Conservation (phyloP, 2,329 filamentous ascomycete species). For the Pyrenophora teres region DNA sequence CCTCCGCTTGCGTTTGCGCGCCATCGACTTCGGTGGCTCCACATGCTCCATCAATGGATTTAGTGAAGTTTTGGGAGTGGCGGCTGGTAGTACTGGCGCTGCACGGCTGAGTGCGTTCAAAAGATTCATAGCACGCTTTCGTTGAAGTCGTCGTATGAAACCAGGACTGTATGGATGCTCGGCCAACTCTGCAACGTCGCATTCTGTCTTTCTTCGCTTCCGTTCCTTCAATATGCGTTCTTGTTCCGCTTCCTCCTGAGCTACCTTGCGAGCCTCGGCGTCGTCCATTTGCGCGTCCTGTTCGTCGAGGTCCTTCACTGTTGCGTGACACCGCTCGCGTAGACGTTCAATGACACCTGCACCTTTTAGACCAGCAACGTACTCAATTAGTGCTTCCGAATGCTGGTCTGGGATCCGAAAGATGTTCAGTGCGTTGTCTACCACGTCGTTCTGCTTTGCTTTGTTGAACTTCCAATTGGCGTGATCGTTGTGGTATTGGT, state of each 20-base stretch:
- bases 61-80: constrained; percentile 16
- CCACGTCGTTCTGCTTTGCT: constrained; percentile 80
- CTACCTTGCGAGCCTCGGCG: constrained; percentile 39
- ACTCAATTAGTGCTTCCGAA: constrained; percentile 72
- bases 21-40: constrained; percentile 18
- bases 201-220: constrained; percentile 38
- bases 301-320: constrained; percentile 59
- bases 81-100: constrained; percentile 25
- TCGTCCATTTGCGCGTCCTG: constrained; percentile 45
- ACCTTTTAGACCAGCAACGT: constrained; percentile 80
- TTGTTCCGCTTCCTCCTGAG: constrained; percentile 44
- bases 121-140: constrained; percentile 40
- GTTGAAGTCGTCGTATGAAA: constrained; percentile 42
- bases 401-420: constrained; percentile 72
- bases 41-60: constrained; percentile 23
- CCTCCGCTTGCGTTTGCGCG: constrained; percentile 37
- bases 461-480: constrained; percentile 95
- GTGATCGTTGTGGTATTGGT: constrained; percentile 72
- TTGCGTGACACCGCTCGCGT: constrained; percentile 66
- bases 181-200: constrained; percentile 32
- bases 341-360: constrained; percentile 69
- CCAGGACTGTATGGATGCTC: constrained; percentile 34
- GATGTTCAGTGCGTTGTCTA: constrained; percentile 79
- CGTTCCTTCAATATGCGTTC: constrained; percentile 40
- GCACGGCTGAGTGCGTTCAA: constrained; percentile 36